Evolutionary conservation across 345 rosid genomes (phyloP), one percentile per base, ranked within the genome.

Genomic region (Camelina neglecta): DNA sequence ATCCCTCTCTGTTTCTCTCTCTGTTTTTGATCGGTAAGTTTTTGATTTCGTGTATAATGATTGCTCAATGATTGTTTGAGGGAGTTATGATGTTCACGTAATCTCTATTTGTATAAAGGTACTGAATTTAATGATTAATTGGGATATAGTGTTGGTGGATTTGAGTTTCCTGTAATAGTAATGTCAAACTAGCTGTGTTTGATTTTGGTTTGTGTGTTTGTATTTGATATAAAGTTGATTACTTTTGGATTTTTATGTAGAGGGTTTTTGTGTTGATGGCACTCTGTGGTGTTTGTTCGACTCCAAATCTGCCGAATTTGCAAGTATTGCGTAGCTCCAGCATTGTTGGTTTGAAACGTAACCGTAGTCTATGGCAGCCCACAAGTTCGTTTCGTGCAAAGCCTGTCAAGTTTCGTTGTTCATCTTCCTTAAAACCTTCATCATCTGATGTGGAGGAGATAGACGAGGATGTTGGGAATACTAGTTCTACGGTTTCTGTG

Each of bases 211-310:
- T 71, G 16, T 56, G 39, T 48, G 15, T 65, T 20, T 6, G 38
- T 7, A 8, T 16, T 7, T 8, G n/a, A 36, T 59, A 23, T 59
- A 59, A 62, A 16, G 5, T 51, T 60, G 13, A 23, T 6, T 41
- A 5, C 20, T 53, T 60, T 20, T 70, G 60, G 26, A 29, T 49
- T 41, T 63, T 4, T 24, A 5, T 67, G 38, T 64, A 35, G 36
- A 5, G 66, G 60, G 13, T 7, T 48, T 74, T 72, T 41, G 47
- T 65, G 31, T 69, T 48, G 35, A 93, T 91, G 98, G 93, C 96
- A 26, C 69, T 87, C 24, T 65, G 80, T 42, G 86, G 85, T 67
- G 51, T 83, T 49, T 76, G 79, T 60, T 63, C 81, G 57, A 80
- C 71, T 78, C 80, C 87, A 23, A 71, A 79, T 48, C 48, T 83